Evolutionary conservation across 305 asterid species (phyloP).

Genomic region (Fraxinus nigra): DNA sequence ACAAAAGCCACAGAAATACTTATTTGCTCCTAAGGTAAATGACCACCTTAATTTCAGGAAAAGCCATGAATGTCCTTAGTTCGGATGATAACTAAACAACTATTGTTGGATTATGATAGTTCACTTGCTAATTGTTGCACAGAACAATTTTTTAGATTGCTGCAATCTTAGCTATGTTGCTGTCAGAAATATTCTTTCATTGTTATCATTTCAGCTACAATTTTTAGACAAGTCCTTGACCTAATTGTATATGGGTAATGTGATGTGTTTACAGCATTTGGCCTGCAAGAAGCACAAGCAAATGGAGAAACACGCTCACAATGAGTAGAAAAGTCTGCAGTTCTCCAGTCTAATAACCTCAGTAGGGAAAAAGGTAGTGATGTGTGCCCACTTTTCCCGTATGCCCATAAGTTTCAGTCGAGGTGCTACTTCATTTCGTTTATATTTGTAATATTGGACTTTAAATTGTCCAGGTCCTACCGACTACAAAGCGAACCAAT

Average conservation of each 20-base stretch:
- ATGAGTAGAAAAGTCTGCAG: conserved; percentile 69
- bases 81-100: background rate
- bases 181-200: background rate
- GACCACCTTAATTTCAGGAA: background rate
- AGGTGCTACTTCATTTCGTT: background rate
- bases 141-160: background rate
- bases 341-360: conserved; percentile 49
- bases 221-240: background rate
- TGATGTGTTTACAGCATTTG: conserved; percentile 46
- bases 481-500: conserved; percentile 36
- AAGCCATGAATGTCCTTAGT: background rate
- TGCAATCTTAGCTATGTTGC: background rate
- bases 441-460: conserved; percentile 8
- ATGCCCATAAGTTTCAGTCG: background rate
- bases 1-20: background rate
- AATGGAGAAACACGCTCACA: conserved; percentile 44
- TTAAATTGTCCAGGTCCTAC: conserved; percentile 39
- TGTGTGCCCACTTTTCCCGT: background rate
- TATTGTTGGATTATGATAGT: background rate
- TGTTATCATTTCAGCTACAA: background rate
- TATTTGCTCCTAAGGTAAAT: background rate
- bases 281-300: conserved; percentile 69
- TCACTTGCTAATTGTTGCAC: background rate
- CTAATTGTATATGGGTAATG: background rate
- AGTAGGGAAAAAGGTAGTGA: conserved; percentile 47